These are phyloP conservation scores for Komagataella pastoris DNA, from an alignment of 805 yeast species.

Conservation along the genomic window DNA sequence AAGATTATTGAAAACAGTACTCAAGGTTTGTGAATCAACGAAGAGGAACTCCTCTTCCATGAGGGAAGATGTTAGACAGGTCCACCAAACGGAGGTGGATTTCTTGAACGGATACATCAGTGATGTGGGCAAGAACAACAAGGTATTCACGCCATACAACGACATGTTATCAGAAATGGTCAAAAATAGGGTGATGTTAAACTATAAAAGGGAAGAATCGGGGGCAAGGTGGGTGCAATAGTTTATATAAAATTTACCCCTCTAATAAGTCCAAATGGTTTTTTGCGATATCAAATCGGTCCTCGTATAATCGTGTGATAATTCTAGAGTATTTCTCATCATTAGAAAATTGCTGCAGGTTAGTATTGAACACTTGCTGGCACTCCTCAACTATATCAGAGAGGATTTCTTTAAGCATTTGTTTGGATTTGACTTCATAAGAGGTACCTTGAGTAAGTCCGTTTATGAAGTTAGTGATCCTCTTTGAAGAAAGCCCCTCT, in stretches of 20 bases:
- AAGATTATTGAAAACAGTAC: conserved; percentile 20
- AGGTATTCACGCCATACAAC: conserved; percentile 33
- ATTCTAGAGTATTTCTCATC: background rate
- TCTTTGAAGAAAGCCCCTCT: conserved; percentile 13
- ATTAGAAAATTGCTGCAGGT: background rate
- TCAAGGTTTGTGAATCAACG: conserved; percentile 29
- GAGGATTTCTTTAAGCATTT: conserved; percentile 6
- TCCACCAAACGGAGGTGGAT: conserved; percentile 62
- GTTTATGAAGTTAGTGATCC: conserved; percentile 23
- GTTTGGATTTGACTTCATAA: conserved; percentile 19
- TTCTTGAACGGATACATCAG: conserved; percentile 76
- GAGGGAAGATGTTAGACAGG: conserved; percentile 49
- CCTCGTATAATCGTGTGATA: background rate
- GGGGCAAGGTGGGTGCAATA: background rate
- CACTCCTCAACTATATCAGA: background rate
- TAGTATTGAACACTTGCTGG: background rate
- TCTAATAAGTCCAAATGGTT: background rate
- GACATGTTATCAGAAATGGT: conserved; percentile 31
- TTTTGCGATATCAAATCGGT: background rate
- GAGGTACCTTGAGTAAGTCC: conserved; percentile 35
- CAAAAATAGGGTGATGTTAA: conserved; percentile 13
- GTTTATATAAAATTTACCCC: background rate
- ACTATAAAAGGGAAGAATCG: background rate
- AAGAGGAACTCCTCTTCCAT: conserved; percentile 53
- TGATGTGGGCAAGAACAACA: conserved; percentile 32